Evolutionary conservation across 768 basidiomycete genomes (phyloP).

Genomic region (Coprinopsis marcescibilis): DNA sequence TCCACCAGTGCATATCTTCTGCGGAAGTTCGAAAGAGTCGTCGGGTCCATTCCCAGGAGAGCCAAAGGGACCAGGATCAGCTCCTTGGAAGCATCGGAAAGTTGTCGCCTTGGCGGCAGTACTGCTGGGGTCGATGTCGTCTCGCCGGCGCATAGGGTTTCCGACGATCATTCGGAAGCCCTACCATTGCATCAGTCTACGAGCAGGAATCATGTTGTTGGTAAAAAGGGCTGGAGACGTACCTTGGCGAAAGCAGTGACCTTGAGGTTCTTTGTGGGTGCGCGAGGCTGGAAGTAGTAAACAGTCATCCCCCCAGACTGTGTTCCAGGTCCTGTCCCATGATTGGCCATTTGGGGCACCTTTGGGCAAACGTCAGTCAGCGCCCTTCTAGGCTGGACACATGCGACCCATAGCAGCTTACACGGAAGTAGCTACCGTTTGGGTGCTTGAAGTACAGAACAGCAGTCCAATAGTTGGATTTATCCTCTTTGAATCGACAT

Average conservation of each 20-base stretch:
- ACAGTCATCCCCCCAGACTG: conserved; percentile 16
- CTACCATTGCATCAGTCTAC: not conserved
- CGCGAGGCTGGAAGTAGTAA: conserved; percentile 15
- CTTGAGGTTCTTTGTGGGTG: not conserved
- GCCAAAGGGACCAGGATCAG: conserved; percentile 5
- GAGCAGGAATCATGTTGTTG: not conserved
- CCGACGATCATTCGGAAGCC: conserved; percentile 7
- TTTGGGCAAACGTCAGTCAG: not conserved
- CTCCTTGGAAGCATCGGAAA: conserved; percentile 10
- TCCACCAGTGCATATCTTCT: conserved; percentile 2
- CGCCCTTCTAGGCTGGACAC: not conserved
- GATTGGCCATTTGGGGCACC: conserved; percentile 17
- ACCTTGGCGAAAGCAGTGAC: not conserved
- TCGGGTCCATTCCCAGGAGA: conserved; percentile 5
- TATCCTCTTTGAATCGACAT: conserved; percentile 18
- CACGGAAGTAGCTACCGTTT: conserved; percentile 17
- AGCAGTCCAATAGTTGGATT: conserved; percentile 21
- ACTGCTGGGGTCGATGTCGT: conserved; percentile 5
- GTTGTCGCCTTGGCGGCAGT: conserved; percentile 8
- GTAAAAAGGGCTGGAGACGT: too few relatives aligned
- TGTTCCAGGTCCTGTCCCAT: conserved; percentile 12
- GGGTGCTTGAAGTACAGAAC: conserved; percentile 19
- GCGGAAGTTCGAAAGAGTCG: conserved; percentile 1
- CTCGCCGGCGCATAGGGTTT: conserved; percentile 4
- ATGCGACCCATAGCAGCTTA: conserved; percentile 1